These are phyloP conservation scores for Candida incommunis DNA, from an alignment of 805 yeast species.

Conservation along the genomic window DNA sequence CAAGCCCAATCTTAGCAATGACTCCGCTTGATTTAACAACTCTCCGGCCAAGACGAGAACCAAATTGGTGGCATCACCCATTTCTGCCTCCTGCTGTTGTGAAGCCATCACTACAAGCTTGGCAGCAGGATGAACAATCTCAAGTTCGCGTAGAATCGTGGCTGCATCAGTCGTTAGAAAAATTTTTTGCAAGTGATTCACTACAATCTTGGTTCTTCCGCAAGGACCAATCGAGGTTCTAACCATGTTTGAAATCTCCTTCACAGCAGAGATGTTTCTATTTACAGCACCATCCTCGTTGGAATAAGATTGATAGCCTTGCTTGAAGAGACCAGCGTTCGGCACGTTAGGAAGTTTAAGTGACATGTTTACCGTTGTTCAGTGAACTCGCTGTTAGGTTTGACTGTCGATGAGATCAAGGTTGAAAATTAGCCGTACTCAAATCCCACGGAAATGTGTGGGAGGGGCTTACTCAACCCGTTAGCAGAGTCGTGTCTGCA, in stretches of 20 bases:
- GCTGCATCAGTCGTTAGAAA: constrained; percentile 97
- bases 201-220: constrained; percentile 92
- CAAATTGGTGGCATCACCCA: constrained; percentile 93
- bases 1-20: constrained; percentile 68
- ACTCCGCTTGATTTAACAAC: constrained; percentile 72
- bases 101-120: constrained; percentile 92
- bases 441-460: too few relatives aligned
- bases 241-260: constrained; percentile 85
- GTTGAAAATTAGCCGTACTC: too few relatives aligned
- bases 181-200: constrained; percentile 71
- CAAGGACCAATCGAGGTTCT: constrained; percentile 95
- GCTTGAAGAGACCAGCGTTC: constrained; percentile 84
- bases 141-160: constrained; percentile 84
- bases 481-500: too few relatives aligned
- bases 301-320: constrained; percentile 78
- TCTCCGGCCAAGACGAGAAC: constrained; percentile 92
- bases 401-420: too few relatives aligned
- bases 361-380: constrained; percentile 53
- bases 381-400: too few relatives aligned
- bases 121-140: constrained; percentile 94
- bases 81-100: constrained; percentile 90
- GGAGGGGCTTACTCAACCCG: too few relatives aligned
- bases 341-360: constrained; percentile 87
- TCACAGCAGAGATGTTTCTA: constrained; percentile 85
- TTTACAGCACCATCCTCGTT: constrained; percentile 90